Base-by-base conservation (phyloP, 2,329 filamentous ascomycete species). In the Coniochaeta pulveracea region DNA sequence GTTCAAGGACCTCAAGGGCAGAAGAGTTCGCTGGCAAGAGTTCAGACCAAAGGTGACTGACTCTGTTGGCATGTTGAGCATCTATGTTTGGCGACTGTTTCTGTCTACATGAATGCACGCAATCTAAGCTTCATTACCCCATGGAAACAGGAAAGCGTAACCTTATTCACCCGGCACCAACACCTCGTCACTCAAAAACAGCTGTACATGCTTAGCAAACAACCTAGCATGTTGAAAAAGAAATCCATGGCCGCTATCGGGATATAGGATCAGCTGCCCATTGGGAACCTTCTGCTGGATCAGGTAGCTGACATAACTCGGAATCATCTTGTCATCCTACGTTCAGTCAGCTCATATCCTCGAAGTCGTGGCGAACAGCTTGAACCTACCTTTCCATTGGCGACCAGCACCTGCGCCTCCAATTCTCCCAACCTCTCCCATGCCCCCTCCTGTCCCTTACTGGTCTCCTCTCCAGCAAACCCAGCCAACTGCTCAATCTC, bases 221-320 rank as follows among this genome's bases (percentile, higher is more conserved):
- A 37, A 27, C 9, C 21, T 33, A 3, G 38, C 43, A n/a, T 40
- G 43, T 26, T 45, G 43, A 9, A 38, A 45, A n/a, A 43, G 34
- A 7, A 38, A 41, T 2, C 43, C 43, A 24, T 42, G 43, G 5
- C 37, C 38, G 17, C 37, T 39, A 23, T 42, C 37, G 10, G 43
- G 41, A 26, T 45, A 45, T 21, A 43, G 24, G 17, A 40, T 28
- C 15, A 45, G 30, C 32, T 45, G 35, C 16, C 34, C 41, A 16
- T 43, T 43, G 3, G 37, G 40, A 14, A 60, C 31, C 40, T 51
- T 54, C 32, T 49, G 48, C 50, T 56, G 58, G 46, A 60, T 46
- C 11, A 56, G 25, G 10, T 52, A 50, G 37, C 55, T 61, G 26
- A 60, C 58, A 16, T 53, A 50, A 0, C 51, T 56, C 4, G 58